Percentiles rank a stretch among this genome's conserved stretches.
Conservation (phyloP, 1,284 basidiomycete species). For the Marasmius sp. region DNA sequence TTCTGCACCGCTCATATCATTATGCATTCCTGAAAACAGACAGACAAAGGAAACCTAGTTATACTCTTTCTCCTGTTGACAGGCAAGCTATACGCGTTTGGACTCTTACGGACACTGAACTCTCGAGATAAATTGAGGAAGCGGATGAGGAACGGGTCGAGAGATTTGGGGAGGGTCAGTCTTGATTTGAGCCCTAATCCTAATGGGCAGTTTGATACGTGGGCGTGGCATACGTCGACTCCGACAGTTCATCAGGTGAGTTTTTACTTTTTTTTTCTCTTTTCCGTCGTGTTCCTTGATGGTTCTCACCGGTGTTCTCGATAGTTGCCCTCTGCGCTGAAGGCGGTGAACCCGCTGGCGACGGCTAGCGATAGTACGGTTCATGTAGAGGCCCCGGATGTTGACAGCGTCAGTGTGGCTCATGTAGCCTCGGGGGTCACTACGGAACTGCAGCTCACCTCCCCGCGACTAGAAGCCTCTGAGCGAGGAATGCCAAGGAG, state of each 20-base stretch:
- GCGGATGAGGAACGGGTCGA: conserved; percentile 31
- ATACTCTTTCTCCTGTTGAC: conserved; percentile 48
- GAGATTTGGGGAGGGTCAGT: conserved; percentile 38
- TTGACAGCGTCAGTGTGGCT: neutral
- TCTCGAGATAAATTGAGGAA: conserved; percentile 39
- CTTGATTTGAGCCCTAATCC: conserved; percentile 22
- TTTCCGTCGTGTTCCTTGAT: neutral
- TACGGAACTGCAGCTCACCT: neutral
- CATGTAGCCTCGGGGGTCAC: neutral
- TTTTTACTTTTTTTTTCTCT: neutral
- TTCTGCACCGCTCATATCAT: neutral
- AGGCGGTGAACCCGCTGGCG: neutral
- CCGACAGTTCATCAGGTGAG: neutral
- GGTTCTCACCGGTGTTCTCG: too few relatives aligned
- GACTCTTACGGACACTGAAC: conserved; percentile 47
- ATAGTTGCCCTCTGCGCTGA: too few relatives aligned
- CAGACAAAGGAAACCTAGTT: conserved; percentile 38
- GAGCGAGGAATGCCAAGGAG: neutral
- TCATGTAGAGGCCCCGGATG: neutral
- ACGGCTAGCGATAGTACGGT: neutral
- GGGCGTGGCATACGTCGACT: neutral
- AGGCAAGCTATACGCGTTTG: conserved; percentile 50
- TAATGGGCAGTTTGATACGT: neutral
- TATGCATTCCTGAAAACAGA: too few relatives aligned
- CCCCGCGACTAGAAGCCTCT: neutral